Evolutionary conservation across 805 yeast species (phyloP).

Genomic region (Tetrapisispora fleetii): DNA sequence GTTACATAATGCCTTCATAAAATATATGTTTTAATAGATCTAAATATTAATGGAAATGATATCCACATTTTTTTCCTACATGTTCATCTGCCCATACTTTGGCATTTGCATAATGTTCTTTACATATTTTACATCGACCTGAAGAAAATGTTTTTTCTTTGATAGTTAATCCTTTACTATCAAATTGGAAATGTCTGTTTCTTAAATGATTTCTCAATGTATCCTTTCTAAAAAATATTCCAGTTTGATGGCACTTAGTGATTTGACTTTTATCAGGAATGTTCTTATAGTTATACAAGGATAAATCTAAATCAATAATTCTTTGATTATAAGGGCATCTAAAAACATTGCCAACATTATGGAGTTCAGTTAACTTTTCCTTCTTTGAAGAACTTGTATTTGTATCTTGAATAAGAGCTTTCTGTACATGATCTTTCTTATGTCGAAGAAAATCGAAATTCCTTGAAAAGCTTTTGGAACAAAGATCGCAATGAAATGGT

Average conservation of each 20-base stretch:
- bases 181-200: constrained; percentile 77
- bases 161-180: constrained; percentile 43
- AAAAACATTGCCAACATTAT: constrained; percentile 31
- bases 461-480: constrained; percentile 76
- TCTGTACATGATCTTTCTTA: constrained; percentile 52
- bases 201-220: constrained; percentile 83
- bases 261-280: constrained; percentile 3
- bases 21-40: no score
- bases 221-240: constrained; percentile 79
- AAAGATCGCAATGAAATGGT: constrained; percentile 66
- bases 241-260: constrained; percentile 59
- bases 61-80: constrained; percentile 37
- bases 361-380: not conserved
- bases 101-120: constrained; percentile 48
- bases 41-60: constrained; percentile 11
- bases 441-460: constrained; percentile 79
- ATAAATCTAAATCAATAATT: constrained; percentile 18
- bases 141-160: constrained; percentile 27
- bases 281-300: constrained; percentile 13
- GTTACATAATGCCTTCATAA: no score
- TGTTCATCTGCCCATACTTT: constrained; percentile 73
- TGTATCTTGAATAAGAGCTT: not conserved
- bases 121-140: constrained; percentile 74
- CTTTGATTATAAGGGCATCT: constrained; percentile 57
- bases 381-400: not conserved